Conservation (phyloP, 768 basidiomycete species). For the Ramaria sp. region DNA sequence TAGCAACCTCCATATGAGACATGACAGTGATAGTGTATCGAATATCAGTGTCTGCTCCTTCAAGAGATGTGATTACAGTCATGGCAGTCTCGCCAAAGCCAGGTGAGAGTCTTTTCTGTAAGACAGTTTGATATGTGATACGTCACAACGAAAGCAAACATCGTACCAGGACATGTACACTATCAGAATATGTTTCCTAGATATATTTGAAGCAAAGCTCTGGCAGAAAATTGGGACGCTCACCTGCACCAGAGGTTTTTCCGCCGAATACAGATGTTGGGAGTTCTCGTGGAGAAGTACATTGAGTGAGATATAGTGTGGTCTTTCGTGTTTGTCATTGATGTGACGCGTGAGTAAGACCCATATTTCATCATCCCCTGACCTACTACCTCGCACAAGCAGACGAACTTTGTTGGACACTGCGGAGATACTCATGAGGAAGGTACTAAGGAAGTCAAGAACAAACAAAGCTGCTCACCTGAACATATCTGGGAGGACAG, state of each 20-base stretch:
- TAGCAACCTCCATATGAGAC: constrained; percentile 25
- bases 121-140: constrained; percentile 2
- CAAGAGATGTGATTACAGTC: constrained; percentile 55
- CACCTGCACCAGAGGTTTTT: neutral
- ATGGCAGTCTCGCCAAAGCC: constrained; percentile 19
- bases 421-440: neutral
- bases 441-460: neutral
- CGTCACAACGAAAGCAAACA: constrained; percentile 8
- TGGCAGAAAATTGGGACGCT: neutral
- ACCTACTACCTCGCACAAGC: neutral
- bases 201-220: neutral
- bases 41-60: constrained; percentile 47
- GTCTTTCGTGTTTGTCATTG: constrained; percentile 39
- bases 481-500: neutral
- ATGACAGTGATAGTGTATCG: constrained; percentile 63
- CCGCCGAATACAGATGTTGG: neutral
- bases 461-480: neutral
- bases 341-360: constrained; percentile 73
- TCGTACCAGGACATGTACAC: constrained; percentile 33
- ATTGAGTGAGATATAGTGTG: constrained; percentile 62
- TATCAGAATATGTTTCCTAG: constrained; percentile 31
- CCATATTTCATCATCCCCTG: constrained; percentile 49
- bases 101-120: constrained; percentile 19
- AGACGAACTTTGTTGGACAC: constrained; percentile 1
- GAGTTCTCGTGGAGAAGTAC: constrained; percentile 19